Base-by-base conservation (phyloP, 352 stramenopile species). In the Discostella stelligera region DNA sequence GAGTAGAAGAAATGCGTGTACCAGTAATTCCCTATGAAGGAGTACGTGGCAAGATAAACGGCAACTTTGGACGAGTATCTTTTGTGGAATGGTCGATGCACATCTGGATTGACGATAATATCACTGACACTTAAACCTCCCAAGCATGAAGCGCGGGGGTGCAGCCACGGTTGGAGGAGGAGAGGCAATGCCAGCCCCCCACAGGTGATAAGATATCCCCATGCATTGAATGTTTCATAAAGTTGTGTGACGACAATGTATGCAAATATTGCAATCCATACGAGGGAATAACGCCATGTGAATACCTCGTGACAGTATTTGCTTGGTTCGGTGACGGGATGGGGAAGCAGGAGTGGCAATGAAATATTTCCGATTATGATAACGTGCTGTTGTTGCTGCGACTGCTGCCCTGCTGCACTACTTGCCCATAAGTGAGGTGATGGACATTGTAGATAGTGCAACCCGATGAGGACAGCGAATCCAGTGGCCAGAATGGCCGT, bases 21-120 rank as follows among this genome's bases (percentile, higher is more conserved):
- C 90, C 90, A 97, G 79, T 97, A 97, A 67, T 97, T 97, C 6
- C 94, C 94, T 63, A 97, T 95, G 79, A 96, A 97, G 32, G 83
- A 89, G 79, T 96, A 97, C 18, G 95, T 89, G 0, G 79, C 74
- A 14, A 97, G 84, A 87, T 94, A 97, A 14, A 97, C 20, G 66
- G 93, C 95, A 13, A 89, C 90, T 71, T 95, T 96, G 70, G 94
- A 87, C 11, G 82, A 89, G 71, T 96, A 96, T 37, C 90, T 71
- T 79, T 90, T 18, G 25, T 62, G 74, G n/a, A 87, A 71, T 32
- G 84, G 81, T 50, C 88, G 69, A 4, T 70, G 30, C 3, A 18
- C 59, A 70, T 94, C 86, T 21, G 84, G 85, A 67, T 87, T 90
- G n/a, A 64, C 32, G 16, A 82, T 50, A 11, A 66, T 13, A 16